Evolutionary conservation across 371 early-diverging fungal genomes (phyloP).

Genomic region (Mortierella sp.): DNA sequence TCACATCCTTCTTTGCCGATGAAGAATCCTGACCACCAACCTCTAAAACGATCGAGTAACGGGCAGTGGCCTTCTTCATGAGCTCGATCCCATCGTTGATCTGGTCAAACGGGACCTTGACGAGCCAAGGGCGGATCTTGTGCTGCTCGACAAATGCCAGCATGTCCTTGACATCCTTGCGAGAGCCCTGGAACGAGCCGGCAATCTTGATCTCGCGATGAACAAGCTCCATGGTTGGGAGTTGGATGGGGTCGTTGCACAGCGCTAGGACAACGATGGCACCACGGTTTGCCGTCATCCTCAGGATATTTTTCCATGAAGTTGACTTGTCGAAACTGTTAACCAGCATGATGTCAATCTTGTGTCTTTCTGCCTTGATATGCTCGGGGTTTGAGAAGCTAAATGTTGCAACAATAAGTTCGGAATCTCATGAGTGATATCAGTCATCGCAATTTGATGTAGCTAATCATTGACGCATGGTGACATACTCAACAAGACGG

Average conservation of each 20-base stretch:
- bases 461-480: neutral
- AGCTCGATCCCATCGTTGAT: slow-evolving; percentile 31
- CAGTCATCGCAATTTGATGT: too few species aligned
- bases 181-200: slow-evolving; percentile 55
- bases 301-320: slow-evolving; percentile 17
- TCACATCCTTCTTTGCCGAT: neutral
- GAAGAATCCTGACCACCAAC: neutral
- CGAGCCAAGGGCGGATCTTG: slow-evolving; percentile 44
- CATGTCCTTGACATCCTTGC: slow-evolving; percentile 49
- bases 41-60: slow-evolving; percentile 45
- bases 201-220: slow-evolving; percentile 29
- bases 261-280: slow-evolving; percentile 49
- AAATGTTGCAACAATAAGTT: too few species aligned
- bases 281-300: slow-evolving; percentile 39
- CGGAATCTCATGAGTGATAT: too few species aligned
- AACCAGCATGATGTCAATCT: slow-evolving; percentile 21
- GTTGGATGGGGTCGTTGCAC: slow-evolving; percentile 27
- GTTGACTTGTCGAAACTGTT: slow-evolving; percentile 16
- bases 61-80: slow-evolving; percentile 28
- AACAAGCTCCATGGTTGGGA: slow-evolving; percentile 22
- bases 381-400: neutral
- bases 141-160: slow-evolving; percentile 52
- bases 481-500: slow-evolving; percentile 6
- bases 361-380: neutral
- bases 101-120: slow-evolving; percentile 10